Evolutionary conservation across 176 grass and related monocot species (phyloP).

Genomic region (Zea luxurians): DNA sequence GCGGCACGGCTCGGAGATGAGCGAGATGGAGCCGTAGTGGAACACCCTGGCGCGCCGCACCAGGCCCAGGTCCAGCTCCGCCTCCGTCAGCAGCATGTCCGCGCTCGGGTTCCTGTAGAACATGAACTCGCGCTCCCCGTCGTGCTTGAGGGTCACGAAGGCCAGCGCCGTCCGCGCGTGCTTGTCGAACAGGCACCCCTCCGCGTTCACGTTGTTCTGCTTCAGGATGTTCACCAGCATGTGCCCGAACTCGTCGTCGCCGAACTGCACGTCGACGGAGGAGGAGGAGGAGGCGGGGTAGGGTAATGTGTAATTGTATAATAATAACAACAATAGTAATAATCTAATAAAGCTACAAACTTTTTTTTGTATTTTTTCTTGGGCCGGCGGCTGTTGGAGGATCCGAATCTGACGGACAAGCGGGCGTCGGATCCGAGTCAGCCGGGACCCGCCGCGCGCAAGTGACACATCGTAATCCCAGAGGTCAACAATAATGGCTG

Average conservation of each 20-base stretch:
- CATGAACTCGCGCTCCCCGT: slow-evolving; percentile 95
- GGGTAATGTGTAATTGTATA: no score
- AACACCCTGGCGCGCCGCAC: slow-evolving; percentile 75
- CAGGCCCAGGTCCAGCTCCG: slow-evolving; percentile 69
- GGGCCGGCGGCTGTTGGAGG: background rate
- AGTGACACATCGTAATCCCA: background rate
- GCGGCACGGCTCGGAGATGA: slow-evolving; percentile 78
- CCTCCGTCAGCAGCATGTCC: slow-evolving; percentile 77
- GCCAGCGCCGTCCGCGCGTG: slow-evolving; percentile 81
- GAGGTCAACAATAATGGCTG: background rate
- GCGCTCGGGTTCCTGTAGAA: slow-evolving; percentile 92
- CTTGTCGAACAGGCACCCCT: slow-evolving; percentile 66
- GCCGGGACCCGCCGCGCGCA: slow-evolving; percentile 9
- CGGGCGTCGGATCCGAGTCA: slow-evolving; percentile 41
- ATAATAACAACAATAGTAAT: no score
- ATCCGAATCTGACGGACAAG: background rate
- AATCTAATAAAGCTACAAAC: background rate
- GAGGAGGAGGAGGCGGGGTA: no score
- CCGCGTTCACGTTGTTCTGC: slow-evolving; percentile 67
- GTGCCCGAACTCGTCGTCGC: slow-evolving; percentile 89
- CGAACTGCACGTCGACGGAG: slow-evolving; percentile 43
- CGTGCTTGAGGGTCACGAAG: slow-evolving; percentile 73
- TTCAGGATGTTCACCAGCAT: slow-evolving; percentile 87
- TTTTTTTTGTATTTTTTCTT: background rate
- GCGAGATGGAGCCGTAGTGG: slow-evolving; percentile 90